Conservation (phyloP, 169 alveolate species). For the Plasmodium blacklocki region DNA sequence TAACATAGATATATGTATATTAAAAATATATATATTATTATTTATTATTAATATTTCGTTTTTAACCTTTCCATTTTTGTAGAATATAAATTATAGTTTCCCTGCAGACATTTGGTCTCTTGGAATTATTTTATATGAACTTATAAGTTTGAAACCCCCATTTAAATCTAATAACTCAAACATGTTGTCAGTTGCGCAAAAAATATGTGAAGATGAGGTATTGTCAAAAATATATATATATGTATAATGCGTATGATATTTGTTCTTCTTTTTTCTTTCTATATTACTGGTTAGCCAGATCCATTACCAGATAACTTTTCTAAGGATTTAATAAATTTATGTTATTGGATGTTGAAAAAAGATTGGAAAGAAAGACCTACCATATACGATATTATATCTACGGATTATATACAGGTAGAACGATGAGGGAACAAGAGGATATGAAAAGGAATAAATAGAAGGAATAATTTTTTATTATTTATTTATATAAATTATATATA, state of each 20-base stretch:
- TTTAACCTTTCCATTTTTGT: background rate
- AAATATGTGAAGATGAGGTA: conserved; percentile 77
- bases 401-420: conserved; percentile 59
- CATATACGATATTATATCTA: conserved; percentile 49
- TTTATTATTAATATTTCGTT: background rate
- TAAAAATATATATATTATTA: background rate
- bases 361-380: conserved; percentile 65
- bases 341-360: conserved; percentile 73
- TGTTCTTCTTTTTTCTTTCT: background rate
- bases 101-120: conserved; percentile 78
- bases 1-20: background rate
- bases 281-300: conserved; percentile 33
- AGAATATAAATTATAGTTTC: conserved; percentile 68
- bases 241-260: background rate
- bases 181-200: conserved; percentile 59
- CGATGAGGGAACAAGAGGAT: background rate
- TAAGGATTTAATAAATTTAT: conserved; percentile 44
- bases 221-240: background rate
- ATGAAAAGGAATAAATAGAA: conserved; percentile 1
- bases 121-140: conserved; percentile 74
- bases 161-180: conserved; percentile 65
- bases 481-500: no score
- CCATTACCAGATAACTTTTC: conserved; percentile 72
- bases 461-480: no score
- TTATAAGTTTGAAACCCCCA: conserved; percentile 70